phyloP scores from a whole-genome alignment of 2,329 filamentous ascomycete genomes.

The Fusarium sp. region DNA sequence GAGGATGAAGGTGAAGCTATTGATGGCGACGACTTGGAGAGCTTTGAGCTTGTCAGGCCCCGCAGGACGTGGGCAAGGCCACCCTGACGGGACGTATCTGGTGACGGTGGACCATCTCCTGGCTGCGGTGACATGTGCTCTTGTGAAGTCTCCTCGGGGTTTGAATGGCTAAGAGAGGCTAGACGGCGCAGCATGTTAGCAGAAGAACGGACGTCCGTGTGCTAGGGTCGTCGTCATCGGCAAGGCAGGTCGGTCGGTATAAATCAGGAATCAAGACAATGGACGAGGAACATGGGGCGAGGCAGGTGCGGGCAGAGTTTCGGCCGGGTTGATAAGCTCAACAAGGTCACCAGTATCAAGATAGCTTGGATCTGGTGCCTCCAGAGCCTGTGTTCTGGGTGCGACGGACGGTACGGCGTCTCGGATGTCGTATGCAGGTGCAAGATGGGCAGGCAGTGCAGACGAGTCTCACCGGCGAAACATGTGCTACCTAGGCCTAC shows the following conservation, averaged over 20 bases:
- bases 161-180: slow-evolving; percentile 41
- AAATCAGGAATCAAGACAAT: slow-evolving; percentile 25
- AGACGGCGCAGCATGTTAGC: slow-evolving; percentile 45
- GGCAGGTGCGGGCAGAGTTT: slow-evolving; percentile 11
- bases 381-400: slow-evolving; percentile 31
- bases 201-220: slow-evolving; percentile 36
- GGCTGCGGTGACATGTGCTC: slow-evolving; percentile 67
- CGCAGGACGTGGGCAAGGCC: slow-evolving; percentile 70
- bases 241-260: slow-evolving; percentile 32
- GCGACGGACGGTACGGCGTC: slow-evolving; percentile 34
- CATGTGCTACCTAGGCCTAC: slow-evolving; percentile 43
- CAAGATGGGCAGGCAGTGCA: slow-evolving; percentile 34
- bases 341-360: slow-evolving; percentile 13
- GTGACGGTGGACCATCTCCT: slow-evolving; percentile 63
- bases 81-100: slow-evolving; percentile 63
- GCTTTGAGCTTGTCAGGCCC: slow-evolving; percentile 64
- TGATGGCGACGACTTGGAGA: slow-evolving; percentile 59
- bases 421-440: slow-evolving; percentile 34
- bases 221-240: slow-evolving; percentile 40
- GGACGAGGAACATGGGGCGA: slow-evolving; percentile 18
- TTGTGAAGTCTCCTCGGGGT: slow-evolving; percentile 44
- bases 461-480: slow-evolving; percentile 44
- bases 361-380: slow-evolving; percentile 16
- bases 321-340: slow-evolving; percentile 10
- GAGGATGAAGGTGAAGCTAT: slow-evolving; percentile 53